Base-by-base conservation (phyloP, 2,329 filamentous ascomycete species). In the Hypocreales sp. region DNA sequence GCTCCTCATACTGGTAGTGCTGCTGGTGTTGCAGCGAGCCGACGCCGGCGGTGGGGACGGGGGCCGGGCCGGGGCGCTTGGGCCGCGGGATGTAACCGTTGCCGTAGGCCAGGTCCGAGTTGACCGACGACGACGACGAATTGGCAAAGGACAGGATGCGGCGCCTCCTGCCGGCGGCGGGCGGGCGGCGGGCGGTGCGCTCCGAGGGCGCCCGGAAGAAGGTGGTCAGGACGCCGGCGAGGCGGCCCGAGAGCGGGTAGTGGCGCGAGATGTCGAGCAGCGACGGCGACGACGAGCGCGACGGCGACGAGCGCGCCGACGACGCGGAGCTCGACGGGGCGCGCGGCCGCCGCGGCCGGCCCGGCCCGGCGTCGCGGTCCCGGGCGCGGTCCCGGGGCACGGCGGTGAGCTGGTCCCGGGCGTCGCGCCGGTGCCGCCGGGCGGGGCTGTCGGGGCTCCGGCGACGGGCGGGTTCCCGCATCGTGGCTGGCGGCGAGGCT, bases 21-120 rank as follows among this genome's bases (percentile, higher is more conserved):
- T 22, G 21, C 12, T 14, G 17, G 5, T 24, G 17, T 9, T 25
- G 18, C 18, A 24, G 27, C 13, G 25, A 16, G 5, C 13, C 13
- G 16, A 15, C 20, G 15, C 14, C 16, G 5, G 28, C 17, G 5
- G 15, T 11, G 5, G 15, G 19, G n/a, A 15, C 9, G 16, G 21
- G 3, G 15, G 11, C 20, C 3, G 42, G 37, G 24, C 38, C 45
- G 21, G 42, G 43, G 28, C 40, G 42, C 34, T 46, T 51, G 7
- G 39, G 32, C 20, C 52, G 50, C 34, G 60, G 60, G 25, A 68
- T 55, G 35, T 64, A 75, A 11, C 71, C 73, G 29, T 55, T 61
- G 8, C 75, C 74, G 43, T 79, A 80, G 8, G 74, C 74, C 33
- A 80, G 52, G 42, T 81, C 76, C 13, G 66, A 69, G 46, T 78